Evolutionary conservation across 805 yeast genomes (phyloP).

Genomic region (Hanseniaspora meyeri): DNA sequence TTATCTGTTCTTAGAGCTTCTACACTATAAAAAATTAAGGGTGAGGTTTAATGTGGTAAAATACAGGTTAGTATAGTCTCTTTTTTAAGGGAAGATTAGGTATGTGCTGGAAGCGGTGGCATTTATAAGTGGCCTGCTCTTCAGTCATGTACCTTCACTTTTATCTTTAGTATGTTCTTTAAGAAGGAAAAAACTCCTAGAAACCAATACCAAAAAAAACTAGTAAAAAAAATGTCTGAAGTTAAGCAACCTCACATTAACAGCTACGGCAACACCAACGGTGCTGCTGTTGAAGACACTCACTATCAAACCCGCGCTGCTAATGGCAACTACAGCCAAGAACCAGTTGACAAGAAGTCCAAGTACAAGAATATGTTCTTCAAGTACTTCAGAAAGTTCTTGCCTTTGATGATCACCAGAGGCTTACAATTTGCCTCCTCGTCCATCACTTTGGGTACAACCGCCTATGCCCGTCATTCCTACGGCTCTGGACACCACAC

Average conservation of each 20-base stretch:
- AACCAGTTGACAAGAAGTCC: background rate
- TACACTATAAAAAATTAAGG: too few species aligned
- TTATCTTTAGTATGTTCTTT: too few species aligned
- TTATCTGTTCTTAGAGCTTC: too few species aligned
- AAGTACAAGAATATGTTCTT: background rate
- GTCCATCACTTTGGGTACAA: conserved; percentile 24
- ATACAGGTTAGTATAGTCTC: too few species aligned
- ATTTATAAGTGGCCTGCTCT: too few species aligned
- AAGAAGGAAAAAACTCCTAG: background rate
- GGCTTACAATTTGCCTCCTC: conserved; percentile 22
- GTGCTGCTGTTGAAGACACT: background rate
- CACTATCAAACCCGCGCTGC: background rate
- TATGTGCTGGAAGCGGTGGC: too few species aligned
- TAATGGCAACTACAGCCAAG: background rate
- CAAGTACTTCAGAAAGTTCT: background rate
- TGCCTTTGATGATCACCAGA: conserved; percentile 14
- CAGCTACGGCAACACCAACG: background rate
- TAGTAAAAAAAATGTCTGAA: background rate
- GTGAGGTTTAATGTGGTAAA: too few species aligned
- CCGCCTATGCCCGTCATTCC: conserved; percentile 21
- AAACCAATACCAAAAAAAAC: background rate
- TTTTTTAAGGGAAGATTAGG: too few species aligned
- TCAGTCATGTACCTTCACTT: too few species aligned
- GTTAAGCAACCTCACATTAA: background rate
- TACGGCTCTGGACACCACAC: conserved; percentile 20